A percentile compares a stretch with the other conserved stretches of the same genome.
Evolutionary conservation across 78 protist genomes (phyloP).

Genomic region (Dictyostelium brefeldianum): DNA sequence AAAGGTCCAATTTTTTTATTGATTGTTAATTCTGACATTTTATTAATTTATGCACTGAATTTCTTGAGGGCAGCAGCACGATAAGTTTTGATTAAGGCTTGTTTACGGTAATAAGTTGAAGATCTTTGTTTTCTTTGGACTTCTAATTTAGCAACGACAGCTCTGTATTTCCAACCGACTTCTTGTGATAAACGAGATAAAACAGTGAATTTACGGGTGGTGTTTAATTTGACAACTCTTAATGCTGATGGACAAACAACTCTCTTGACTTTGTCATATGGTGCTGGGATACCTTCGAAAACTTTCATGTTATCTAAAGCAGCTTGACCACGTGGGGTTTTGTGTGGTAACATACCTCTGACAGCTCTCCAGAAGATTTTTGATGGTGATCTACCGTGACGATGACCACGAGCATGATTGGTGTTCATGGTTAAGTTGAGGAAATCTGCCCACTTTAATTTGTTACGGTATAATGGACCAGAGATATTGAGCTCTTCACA

Average conservation of each 20-base stretch:
- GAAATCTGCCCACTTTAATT: conserved; percentile 92
- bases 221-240: conserved; percentile 91
- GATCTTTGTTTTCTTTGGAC: conserved; percentile 93
- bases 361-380: conserved; percentile 95
- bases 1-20: not conserved
- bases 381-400: conserved; percentile 97
- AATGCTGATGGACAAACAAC: conserved; percentile 98
- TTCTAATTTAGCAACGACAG: conserved; percentile 95
- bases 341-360: conserved; percentile 99
- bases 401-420: conserved; percentile 98
- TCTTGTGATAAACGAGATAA: conserved; percentile 95
- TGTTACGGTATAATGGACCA: conserved; percentile 97
- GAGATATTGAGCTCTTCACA: conserved; percentile 96
- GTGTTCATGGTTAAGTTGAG: conserved; percentile 92
- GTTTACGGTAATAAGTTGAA: conserved; percentile 88
- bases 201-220: conserved; percentile 91
- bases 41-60: conserved; percentile 50
- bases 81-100: conserved; percentile 70
- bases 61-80: conserved; percentile 42
- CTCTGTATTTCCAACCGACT: conserved; percentile 98
- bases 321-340: conserved; percentile 96
- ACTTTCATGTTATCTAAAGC: conserved; percentile 96
- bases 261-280: conserved; percentile 96
- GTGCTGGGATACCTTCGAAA: conserved; percentile 99
- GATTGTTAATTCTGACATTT: not conserved